These are phyloP conservation scores for Tephrocybe sp. DNA, from an alignment of 768 basidiomycete genomes.

Conservation along the genomic window DNA sequence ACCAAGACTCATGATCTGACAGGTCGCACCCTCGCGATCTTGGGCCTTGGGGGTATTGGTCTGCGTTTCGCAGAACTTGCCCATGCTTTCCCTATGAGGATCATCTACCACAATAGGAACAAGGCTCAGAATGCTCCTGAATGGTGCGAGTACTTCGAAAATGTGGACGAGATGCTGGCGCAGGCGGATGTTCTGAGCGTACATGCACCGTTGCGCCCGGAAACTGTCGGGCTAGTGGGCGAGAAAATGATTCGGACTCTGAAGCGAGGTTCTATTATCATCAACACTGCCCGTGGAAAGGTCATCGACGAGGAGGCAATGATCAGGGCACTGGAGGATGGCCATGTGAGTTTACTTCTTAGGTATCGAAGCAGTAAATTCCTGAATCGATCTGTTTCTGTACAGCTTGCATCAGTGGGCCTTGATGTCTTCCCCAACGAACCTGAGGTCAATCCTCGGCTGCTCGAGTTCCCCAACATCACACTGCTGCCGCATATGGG, in stretches of 20 bases:
- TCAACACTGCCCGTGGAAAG: constrained; percentile 91
- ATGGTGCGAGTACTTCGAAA: constrained; percentile 74
- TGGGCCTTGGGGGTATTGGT: constrained; percentile 80
- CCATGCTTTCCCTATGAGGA: constrained; percentile 84
- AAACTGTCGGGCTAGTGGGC: constrained; percentile 73
- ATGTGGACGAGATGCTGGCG: constrained; percentile 60
- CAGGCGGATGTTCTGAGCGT: constrained; percentile 83
- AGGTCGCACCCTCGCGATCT: constrained; percentile 65
- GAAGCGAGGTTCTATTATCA: constrained; percentile 74
- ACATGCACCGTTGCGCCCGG: constrained; percentile 73
- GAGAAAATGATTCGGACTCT: constrained; percentile 74
- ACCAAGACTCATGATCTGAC: constrained; percentile 59
- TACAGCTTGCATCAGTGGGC: constrained; percentile 74
- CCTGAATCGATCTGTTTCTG: constrained; percentile 5
- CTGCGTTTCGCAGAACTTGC: constrained; percentile 66
- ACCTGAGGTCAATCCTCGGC: constrained; percentile 72
- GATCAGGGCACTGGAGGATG: constrained; percentile 80
- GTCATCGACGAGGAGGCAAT: constrained; percentile 87
- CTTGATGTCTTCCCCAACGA: constrained; percentile 88
- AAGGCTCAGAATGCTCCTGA: constrained; percentile 55
- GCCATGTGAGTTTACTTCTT: constrained; percentile 60
- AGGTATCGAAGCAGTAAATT: not conserved
- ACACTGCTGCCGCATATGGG: constrained; percentile 92
- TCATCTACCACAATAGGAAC: constrained; percentile 76
- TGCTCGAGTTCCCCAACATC: constrained; percentile 80